These are phyloP conservation scores for Turnera subulata DNA, from an alignment of 345 rosid genomes.

Conservation along the genomic window DNA sequence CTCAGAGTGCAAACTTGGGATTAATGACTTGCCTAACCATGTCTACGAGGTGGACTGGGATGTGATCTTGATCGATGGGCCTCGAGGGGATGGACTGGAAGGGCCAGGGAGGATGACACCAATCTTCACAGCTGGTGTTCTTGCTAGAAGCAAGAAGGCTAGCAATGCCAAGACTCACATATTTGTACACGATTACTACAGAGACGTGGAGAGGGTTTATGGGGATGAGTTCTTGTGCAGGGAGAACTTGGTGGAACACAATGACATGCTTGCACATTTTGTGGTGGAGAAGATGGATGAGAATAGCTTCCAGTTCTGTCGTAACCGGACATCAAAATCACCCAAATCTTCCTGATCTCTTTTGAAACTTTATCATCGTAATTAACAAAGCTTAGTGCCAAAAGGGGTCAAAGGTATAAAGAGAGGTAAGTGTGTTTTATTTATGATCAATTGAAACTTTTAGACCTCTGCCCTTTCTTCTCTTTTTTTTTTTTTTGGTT, in stretches of 20 bases:
- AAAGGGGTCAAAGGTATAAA: constrained; percentile 3
- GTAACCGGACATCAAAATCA: constrained; percentile 23
- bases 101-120: constrained; percentile 85
- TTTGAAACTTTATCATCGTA: not conserved
- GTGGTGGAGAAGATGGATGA: constrained; percentile 75
- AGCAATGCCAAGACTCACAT: constrained; percentile 74
- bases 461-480: not conserved
- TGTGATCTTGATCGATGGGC: constrained; percentile 90
- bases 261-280: constrained; percentile 76
- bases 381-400: not conserved
- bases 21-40: constrained; percentile 89
- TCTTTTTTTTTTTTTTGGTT: not conserved
- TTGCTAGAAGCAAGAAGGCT: constrained; percentile 76
- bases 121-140: constrained; percentile 90
- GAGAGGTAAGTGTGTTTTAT: constrained; percentile 6
- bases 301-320: constrained; percentile 51
- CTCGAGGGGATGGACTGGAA: constrained; percentile 70
- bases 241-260: constrained; percentile 66
- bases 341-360: not conserved
- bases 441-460: constrained; percentile 14
- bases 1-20: constrained; percentile 77
- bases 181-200: constrained; percentile 80
- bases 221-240: constrained; percentile 88
- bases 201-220: constrained; percentile 65
- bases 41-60: constrained; percentile 97